Base-by-base conservation (phyloP, 2,329 filamentous ascomycete species). In the Erysiphe pulchra region DNA sequence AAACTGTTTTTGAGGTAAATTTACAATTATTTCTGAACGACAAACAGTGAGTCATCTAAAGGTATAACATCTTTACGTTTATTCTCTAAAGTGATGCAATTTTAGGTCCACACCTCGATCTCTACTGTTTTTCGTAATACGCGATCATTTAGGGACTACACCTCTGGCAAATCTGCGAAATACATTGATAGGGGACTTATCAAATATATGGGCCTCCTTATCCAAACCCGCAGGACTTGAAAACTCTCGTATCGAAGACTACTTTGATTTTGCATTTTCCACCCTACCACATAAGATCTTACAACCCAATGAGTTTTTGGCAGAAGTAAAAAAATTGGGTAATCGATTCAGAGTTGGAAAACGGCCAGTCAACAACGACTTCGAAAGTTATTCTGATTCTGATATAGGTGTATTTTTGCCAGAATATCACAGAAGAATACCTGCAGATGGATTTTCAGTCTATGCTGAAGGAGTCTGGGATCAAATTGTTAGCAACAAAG, bases 1-100 rank as follows among this genome's bases (percentile, higher is more conserved):
- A 98, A 71, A 98, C 92, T 0, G 90, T 98, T 4, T 98, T 98
- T 55, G 90, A 98, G 65, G 90, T 98, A 61, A 98, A 98, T 60
- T 62, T 98, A 59, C 87, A 95, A 63, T 69, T 98, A 28, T 98
- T 98, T 63, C 68, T 95, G 54, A 94, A 94, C 66, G 86, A 94
- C 60, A 85, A 78, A 61, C 83, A 84, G 80, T 87, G 71, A 56
- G 76, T 66, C 36, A 37, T 16, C 16, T 33, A 42, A 28, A 7
- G 16, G 45, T 24, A 42, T 9, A 2, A 11, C 9, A 11, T 34
- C 11, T 34, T 34, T 34, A n/a, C 14, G 32, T 34, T 11, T 34
- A 11, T 17, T 24, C 31, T 47, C 50, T 53, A 47, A 53, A 48
- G 55, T 48, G 11, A 11, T 12, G 34, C 42, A 24, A 24, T 24